Percentiles rank a stretch among this genome's conserved stretches.
Evolutionary conservation across 768 basidiomycete species (phyloP).

Genomic region (Rhodotorula kratochvilovae): DNA sequence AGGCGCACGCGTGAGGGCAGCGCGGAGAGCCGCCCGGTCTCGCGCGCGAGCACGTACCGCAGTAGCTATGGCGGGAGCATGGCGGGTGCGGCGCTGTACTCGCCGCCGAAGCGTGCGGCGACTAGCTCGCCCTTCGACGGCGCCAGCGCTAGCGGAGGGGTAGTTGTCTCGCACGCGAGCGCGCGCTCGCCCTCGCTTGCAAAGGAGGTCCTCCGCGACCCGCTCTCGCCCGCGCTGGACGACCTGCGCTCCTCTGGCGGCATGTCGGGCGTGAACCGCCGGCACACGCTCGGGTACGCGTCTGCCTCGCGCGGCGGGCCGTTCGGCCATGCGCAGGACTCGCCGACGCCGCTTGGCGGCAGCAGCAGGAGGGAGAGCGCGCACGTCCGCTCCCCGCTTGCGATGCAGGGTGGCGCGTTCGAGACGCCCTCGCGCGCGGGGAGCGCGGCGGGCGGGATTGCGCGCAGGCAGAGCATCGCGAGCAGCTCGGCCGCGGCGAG

Average conservation of each 20-base stretch:
- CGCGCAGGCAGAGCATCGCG: neutral
- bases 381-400: neutral
- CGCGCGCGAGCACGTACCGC: constrained; percentile 13
- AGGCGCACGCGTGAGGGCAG: neutral
- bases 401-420: neutral
- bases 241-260: neutral
- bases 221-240: constrained; percentile 1
- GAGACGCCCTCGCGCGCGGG: neutral
- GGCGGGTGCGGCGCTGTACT: neutral
- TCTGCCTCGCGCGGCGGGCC: neutral
- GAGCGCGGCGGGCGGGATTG: neutral
- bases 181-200: neutral
- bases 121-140: constrained; percentile 17
- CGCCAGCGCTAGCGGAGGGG: constrained; percentile 19
- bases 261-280: neutral
- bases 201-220: constrained; percentile 21
- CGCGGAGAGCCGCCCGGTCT: constrained; percentile 7
- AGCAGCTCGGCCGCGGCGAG: neutral
- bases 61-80: neutral
- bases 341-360: neutral
- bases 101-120: constrained; percentile 19
- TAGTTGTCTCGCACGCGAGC: constrained; percentile 18
- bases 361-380: neutral
- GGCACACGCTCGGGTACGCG: neutral
- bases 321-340: neutral